These are phyloP conservation scores for Colletotrichum eremochloae DNA, from an alignment of 2,329 filamentous ascomycete species.

Conservation along the genomic window DNA sequence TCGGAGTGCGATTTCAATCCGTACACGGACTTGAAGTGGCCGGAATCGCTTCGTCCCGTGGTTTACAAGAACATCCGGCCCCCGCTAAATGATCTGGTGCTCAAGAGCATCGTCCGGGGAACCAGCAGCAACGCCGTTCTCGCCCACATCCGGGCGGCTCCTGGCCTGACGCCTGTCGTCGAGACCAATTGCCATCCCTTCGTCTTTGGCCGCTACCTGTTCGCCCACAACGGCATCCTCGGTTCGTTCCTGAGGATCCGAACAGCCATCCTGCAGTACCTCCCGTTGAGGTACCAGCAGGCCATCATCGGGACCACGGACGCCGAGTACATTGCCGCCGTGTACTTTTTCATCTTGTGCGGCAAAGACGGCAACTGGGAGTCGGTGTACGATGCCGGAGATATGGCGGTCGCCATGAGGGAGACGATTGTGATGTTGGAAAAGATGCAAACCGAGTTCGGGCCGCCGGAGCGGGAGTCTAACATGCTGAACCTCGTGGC, in stretches of 20 bases:
- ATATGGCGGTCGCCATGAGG: conserved; percentile 31
- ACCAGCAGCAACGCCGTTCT: conserved; percentile 31
- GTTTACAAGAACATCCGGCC: conserved; percentile 36
- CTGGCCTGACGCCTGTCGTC: conserved; percentile 28
- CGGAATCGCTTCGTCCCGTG: conserved; percentile 21
- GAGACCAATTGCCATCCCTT: conserved; percentile 39
- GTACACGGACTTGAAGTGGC: background rate
- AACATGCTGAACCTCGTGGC: conserved; percentile 23
- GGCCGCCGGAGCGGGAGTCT: background rate
- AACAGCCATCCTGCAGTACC: conserved; percentile 29
- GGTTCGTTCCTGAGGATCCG: conserved; percentile 25
- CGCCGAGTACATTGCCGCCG: conserved; percentile 26
- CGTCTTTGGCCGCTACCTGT: conserved; percentile 32
- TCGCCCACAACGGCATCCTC: conserved; percentile 36
- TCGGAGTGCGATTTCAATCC: conserved; percentile 29
- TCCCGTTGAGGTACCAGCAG: conserved; percentile 29
- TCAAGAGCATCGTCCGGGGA: conserved; percentile 30
- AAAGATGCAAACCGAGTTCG: conserved; percentile 29
- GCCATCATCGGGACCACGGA: conserved; percentile 36
- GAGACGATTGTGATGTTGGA: conserved; percentile 27
- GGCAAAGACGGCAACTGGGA: conserved; percentile 34
- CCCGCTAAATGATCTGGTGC: conserved; percentile 34
- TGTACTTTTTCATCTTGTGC: conserved; percentile 34
- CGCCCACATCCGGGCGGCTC: conserved; percentile 32
- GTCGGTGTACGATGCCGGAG: background rate